These are phyloP conservation scores for Austropuccinia psidii DNA, from an alignment of 1,284 basidiomycete genomes.

Conservation along the genomic window DNA sequence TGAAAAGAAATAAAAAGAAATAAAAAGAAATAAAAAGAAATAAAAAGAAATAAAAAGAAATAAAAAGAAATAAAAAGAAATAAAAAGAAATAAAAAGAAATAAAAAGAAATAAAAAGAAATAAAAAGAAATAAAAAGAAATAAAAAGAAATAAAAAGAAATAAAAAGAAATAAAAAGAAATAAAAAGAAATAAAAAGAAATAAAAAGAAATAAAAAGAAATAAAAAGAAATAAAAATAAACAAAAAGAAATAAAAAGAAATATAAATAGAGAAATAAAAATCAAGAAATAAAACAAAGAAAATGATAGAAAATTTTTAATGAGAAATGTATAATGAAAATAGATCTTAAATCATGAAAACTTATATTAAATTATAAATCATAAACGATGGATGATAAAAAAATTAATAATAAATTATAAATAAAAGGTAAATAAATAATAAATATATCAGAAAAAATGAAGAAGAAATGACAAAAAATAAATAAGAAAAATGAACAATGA, in stretches of 20 bases:
- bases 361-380: not conserved
- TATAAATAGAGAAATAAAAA: not conserved
- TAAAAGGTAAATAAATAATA: not conserved
- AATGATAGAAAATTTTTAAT: not conserved
- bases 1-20: not conserved
- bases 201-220: not conserved
- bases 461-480: not conserved
- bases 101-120: not conserved
- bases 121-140: not conserved
- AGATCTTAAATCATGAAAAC: not conserved
- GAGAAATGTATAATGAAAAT: not conserved
- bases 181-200: no score
- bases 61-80: not conserved
- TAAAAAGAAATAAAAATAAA: not conserved
- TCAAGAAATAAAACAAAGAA: not conserved
- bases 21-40: not conserved
- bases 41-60: not conserved
- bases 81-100: not conserved
- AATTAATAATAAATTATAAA: not conserved
- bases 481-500: not conserved
- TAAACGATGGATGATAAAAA: not conserved
- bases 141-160: not conserved
- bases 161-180: not conserved
- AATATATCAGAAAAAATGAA: not conserved
- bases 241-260: not conserved